These are phyloP conservation scores for Funneliformis geosporum DNA, from an alignment of 192 early-diverging fungal genomes.

Conservation along the genomic window DNA sequence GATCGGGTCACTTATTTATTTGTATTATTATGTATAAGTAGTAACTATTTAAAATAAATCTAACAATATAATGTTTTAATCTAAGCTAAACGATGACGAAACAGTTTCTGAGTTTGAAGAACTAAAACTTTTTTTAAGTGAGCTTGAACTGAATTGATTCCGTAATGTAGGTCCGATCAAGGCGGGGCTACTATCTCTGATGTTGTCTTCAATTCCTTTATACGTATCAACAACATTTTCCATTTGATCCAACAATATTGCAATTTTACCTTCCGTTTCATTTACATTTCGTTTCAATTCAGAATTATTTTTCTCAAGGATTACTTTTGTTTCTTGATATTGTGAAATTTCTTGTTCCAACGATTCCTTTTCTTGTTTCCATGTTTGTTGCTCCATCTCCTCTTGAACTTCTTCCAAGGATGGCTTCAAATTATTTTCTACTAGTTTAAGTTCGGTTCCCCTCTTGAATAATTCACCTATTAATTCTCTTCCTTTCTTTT, in stretches of 20 bases:
- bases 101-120: no score
- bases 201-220: slow-evolving; percentile 27
- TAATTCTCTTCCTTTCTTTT: not conserved
- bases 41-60: no score
- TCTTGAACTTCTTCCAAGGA: not conserved
- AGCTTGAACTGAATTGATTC: not conserved
- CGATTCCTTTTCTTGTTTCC: slow-evolving; percentile 5
- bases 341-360: slow-evolving; percentile 21
- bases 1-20: no score
- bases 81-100: no score
- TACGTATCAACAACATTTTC: slow-evolving; percentile 28
- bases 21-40: no score
- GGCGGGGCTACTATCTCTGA: slow-evolving; percentile 3
- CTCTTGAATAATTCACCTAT: not conserved
- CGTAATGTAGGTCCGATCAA: not conserved
- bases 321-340: not conserved
- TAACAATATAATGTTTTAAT: no score
- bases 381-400: not conserved
- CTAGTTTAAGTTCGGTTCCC: not conserved
- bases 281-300: slow-evolving; percentile 15
- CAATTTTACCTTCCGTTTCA: slow-evolving; percentile 18
- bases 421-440: not conserved
- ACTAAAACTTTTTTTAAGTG: not conserved
- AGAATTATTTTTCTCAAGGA: not conserved
- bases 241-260: slow-evolving; percentile 31